Base-by-base conservation (phyloP, 1,284 basidiomycete genomes). In the Mycosarcoma mackinlayi region DNA sequence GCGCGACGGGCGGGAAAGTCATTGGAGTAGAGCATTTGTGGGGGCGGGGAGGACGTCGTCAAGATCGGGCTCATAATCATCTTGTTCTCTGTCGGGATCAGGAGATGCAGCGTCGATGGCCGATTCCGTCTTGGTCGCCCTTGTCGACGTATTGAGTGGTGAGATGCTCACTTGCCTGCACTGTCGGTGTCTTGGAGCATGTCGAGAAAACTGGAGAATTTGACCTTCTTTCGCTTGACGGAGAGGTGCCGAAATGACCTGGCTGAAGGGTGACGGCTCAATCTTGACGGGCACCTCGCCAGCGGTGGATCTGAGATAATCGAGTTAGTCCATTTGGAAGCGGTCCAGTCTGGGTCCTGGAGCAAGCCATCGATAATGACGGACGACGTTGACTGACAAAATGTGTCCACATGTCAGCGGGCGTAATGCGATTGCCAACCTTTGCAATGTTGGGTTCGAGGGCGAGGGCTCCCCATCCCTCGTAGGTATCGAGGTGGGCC, bases 91-190 rank as follows among this genome's bases (percentile, higher is more conserved):
- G 11, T 78, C 55, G 31, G 48, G 31, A n/a, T 75, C 39, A 6
- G 64, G 66, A 8, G 58, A 18, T 0, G 73, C 65, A 7, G 72
- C 52, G 7, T 69, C 10, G 3, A 56, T 34, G 45, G 73, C 64
- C 9, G 75, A 40, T 10, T 30, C 52, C 3, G 69, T 52, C 14
- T 72, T 35, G n/a, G 9, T 71, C 64, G 13, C 47, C 60, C 16
- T 71, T 57, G 16, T 70, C 60, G 25, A 64, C 66, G 55, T 82
- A 82, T 48, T 82, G 80, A 16, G 80, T 82, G 21, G 79, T 82
- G 23, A 82, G 70, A 31, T 82, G 81, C 63, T n/a, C 70, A 79
- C 18, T 74, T 67, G 5, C 75, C 77, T 9, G 60, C 60, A 28
- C 56, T 54, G 1, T 60, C 49, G 0, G 54, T 40, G 41, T 79